Percentiles rank a stretch among this genome's conserved stretches.
Evolutionary conservation across 2,329 filamentous ascomycete genomes (phyloP).

Genomic region (Beauveria pseudobassiana): DNA sequence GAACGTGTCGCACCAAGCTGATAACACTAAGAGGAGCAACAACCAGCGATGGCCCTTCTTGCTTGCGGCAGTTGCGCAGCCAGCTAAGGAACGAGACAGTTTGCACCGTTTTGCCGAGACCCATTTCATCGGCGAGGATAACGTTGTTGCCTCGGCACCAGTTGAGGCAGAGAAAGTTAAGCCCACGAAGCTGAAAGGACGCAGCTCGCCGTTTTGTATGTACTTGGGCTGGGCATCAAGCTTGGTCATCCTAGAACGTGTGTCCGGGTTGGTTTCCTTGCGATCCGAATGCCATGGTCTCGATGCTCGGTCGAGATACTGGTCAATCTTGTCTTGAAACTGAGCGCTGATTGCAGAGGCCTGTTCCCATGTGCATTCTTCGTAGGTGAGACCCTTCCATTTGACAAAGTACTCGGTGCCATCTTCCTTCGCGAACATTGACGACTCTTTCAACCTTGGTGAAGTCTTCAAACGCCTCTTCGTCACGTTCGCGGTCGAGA

Average conservation of each 20-base stretch:
- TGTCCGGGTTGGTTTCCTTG: slow-evolving; percentile 66
- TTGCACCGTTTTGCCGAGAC: slow-evolving; percentile 94
- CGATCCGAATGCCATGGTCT: slow-evolving; percentile 75
- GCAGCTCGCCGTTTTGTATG: slow-evolving; percentile 74
- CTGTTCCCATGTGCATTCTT: slow-evolving; percentile 89
- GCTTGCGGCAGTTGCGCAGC: slow-evolving; percentile 80
- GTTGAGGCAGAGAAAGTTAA: slow-evolving; percentile 94
- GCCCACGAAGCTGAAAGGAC: slow-evolving; percentile 85
- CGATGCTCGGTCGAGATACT: slow-evolving; percentile 76
- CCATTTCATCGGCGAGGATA: slow-evolving; percentile 98
- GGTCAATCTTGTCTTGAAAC: slow-evolving; percentile 85
- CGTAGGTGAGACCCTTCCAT: slow-evolving; percentile 92
- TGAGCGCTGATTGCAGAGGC: slow-evolving; percentile 67
- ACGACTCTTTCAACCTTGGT: slow-evolving; percentile 92
- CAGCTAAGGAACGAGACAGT: slow-evolving; percentile 96
- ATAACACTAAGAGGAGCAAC: slow-evolving; percentile 97
- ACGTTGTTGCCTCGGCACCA: slow-evolving; percentile 94
- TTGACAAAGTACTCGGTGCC: slow-evolving; percentile 89
- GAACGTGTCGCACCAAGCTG: slow-evolving; percentile 97
- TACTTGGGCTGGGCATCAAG: slow-evolving; percentile 79
- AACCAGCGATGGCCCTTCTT: slow-evolving; percentile 92
- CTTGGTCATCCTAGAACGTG: slow-evolving; percentile 65
- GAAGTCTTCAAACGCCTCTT: slow-evolving; percentile 82
- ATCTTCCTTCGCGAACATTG: slow-evolving; percentile 69
- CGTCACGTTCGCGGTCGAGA: slow-evolving; percentile 85